Percentiles rank a stretch among this genome's conserved stretches.
These are phyloP conservation scores for Santalum album DNA, from an alignment of 164 flowering plant genomes.

Conservation along the genomic window DNA sequence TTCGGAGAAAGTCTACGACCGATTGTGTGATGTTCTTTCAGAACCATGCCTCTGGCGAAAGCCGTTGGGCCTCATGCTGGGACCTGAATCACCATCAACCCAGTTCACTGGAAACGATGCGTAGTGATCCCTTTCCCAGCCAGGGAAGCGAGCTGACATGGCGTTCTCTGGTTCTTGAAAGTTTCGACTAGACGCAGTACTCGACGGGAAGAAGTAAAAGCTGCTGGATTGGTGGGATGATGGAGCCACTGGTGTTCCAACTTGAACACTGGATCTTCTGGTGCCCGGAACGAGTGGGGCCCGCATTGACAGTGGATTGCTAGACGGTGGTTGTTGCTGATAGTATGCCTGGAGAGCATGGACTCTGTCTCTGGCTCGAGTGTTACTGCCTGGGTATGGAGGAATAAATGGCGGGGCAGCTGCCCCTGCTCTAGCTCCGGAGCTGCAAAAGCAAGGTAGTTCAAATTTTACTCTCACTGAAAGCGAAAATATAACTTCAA, in stretches of 20 bases:
- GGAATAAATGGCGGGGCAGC: constrained; percentile 53
- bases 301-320: constrained; percentile 31
- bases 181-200: constrained; percentile 45
- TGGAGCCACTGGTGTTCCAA: constrained; percentile 35
- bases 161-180: constrained; percentile 56
- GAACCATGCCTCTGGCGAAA: constrained; percentile 71
- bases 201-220: constrained; percentile 45
- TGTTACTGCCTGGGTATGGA: constrained; percentile 64
- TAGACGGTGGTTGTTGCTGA: constrained; percentile 41
- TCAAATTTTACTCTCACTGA: too few relatives aligned
- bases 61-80: constrained; percentile 34
- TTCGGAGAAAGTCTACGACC: constrained; percentile 29
- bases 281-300: constrained; percentile 28
- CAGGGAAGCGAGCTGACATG: constrained; percentile 33
- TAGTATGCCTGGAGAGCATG: constrained; percentile 68
- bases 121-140: constrained; percentile 77
- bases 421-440: constrained; percentile 50
- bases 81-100: constrained; percentile 51
- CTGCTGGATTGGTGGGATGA: constrained; percentile 58
- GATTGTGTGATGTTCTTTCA: constrained; percentile 64
- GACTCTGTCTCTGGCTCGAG: constrained; percentile 58
- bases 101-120: constrained; percentile 45
- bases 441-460: constrained; percentile 18
- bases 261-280: constrained; percentile 41
- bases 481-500: too few relatives aligned